Evolutionary conservation across 2,329 filamentous ascomycete species (phyloP), one percentile per base, ranked within the genome.

Genomic region (Penicillium nordicum): DNA sequence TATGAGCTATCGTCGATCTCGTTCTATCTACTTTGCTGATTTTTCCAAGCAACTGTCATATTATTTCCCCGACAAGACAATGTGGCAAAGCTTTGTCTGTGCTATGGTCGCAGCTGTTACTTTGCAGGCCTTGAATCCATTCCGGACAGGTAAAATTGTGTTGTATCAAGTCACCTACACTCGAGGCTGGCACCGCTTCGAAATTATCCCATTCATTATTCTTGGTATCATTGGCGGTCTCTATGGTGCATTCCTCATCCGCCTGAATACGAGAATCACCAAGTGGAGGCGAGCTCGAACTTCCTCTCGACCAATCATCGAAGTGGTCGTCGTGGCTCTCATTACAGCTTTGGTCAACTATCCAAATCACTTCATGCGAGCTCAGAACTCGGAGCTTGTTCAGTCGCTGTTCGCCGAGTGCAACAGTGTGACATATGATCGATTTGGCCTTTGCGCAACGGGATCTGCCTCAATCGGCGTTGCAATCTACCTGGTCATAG

Each of bases 11-110:
- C 11, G 3, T 23, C 37, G 29, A 40, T 38, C 16, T 25, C 11
- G 23, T 18, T 4, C 29, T 50, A 29, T 32, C 23, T 41, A 34
- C 27, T 55, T 25, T 54, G 16, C 44, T 54, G 41, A 75, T 47
- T 16, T 48, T 25, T 32, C n/a, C 57, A 89, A 89, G 84, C 91
- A 96, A 82, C 80, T 97, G 3, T 96, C 92, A 0, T 97, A 97
- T 73, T 97, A 97, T 74, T 97, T 97, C 66, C 93, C 94, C 0
- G 93, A 97, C 76, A 97, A 97, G 75, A 97, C 94, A 10, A 97
- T 99, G 94, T 99, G 94, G 94, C 94, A 97, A 73, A 96, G 92
- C 68, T 99, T 99, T 69, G 94, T 99, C 40, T 97, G 94, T 68
- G 94, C 94, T 71, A 97, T 97, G 92, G 90, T 96, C n/a, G 94